Conservation (phyloP, 1,284 basidiomycete species). For the Irpex sp. region DNA sequence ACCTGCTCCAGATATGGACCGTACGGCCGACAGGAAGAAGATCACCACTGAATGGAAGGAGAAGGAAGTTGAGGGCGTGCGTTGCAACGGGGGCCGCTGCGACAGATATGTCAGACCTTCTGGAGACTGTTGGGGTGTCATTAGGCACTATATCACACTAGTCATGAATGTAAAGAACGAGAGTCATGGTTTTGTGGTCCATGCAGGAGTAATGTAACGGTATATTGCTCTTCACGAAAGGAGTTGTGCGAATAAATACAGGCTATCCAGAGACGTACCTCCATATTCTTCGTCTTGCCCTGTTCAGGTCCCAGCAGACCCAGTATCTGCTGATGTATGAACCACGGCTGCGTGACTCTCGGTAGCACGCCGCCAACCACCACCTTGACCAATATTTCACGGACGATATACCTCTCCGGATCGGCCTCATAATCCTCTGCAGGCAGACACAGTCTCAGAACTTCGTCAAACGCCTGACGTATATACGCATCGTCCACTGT, state of each 20-base stretch:
- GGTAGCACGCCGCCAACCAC: slow-evolving; percentile 64
- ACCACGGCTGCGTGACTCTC: slow-evolving; percentile 77
- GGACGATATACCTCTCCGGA: slow-evolving; percentile 67
- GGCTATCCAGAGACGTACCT: neutral
- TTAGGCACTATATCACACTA: too few relatives aligned
- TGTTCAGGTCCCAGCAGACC: slow-evolving; percentile 51
- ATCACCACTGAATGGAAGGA: slow-evolving; percentile 64
- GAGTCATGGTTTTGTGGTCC: too few relatives aligned
- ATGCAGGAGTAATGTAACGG: neutral
- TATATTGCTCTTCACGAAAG: neutral
- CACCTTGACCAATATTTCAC: slow-evolving; percentile 75
- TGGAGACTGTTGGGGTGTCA: neutral
- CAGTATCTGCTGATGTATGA: slow-evolving; percentile 64
- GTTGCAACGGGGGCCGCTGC: slow-evolving; percentile 16
- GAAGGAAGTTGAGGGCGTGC: slow-evolving; percentile 26
- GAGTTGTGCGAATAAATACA: neutral
- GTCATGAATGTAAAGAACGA: too few relatives aligned
- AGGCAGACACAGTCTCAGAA: slow-evolving; percentile 66
- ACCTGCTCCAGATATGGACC: slow-evolving; percentile 64
- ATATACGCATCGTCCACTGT: slow-evolving; percentile 71
- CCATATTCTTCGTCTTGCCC: slow-evolving; percentile 8
- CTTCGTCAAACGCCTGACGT: slow-evolving; percentile 67
- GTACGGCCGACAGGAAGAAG: slow-evolving; percentile 66
- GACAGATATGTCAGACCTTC: neutral
- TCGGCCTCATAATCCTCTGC: slow-evolving; percentile 67